These are phyloP conservation scores for Pholiota microspora DNA, from an alignment of 768 basidiomycete species.

Conservation along the genomic window DNA sequence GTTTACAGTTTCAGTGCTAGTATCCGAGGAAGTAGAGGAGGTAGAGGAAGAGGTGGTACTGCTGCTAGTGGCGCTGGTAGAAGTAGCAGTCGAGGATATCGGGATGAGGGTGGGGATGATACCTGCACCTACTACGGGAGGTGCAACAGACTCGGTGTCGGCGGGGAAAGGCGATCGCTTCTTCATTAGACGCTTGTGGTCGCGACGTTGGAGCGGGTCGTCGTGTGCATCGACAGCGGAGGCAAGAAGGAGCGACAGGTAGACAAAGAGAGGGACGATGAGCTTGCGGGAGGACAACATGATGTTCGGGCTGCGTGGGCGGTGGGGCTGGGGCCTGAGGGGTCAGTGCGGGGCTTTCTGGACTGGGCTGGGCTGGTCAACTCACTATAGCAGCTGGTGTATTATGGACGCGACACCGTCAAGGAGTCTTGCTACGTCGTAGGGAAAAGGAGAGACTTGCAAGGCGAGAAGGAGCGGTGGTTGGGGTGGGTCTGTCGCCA, in stretches of 20 bases:
- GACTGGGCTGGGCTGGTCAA: conserved; percentile 1
- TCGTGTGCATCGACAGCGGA: conserved; percentile 46
- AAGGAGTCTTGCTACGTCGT: conserved; percentile 22
- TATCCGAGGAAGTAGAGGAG: background rate
- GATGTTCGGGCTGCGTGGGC: conserved; percentile 16
- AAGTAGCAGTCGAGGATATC: conserved; percentile 4
- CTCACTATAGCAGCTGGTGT: conserved; percentile 15
- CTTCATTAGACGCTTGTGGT: conserved; percentile 70
- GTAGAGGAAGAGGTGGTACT: background rate
- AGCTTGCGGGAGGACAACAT: conserved; percentile 51
- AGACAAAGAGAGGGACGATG: conserved; percentile 64
- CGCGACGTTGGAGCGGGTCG: conserved; percentile 43
- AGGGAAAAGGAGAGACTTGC: conserved; percentile 4
- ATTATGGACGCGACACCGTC: conserved; percentile 22
- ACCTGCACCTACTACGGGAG: conserved; percentile 32
- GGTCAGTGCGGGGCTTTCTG: conserved; percentile 5
- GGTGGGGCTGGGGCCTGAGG: conserved; percentile 6
- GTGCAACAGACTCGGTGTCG: conserved; percentile 13
- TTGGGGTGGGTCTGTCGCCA: background rate
- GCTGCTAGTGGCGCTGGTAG: background rate
- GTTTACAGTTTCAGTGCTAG: background rate
- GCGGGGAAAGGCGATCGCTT: conserved; percentile 49
- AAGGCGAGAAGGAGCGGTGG: conserved; percentile 10
- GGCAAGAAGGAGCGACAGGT: conserved; percentile 52
- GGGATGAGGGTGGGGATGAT: conserved; percentile 21